Conservation (phyloP, 192 early-diverging fungal genomes). For the Chytriomyces hyalinus region DNA sequence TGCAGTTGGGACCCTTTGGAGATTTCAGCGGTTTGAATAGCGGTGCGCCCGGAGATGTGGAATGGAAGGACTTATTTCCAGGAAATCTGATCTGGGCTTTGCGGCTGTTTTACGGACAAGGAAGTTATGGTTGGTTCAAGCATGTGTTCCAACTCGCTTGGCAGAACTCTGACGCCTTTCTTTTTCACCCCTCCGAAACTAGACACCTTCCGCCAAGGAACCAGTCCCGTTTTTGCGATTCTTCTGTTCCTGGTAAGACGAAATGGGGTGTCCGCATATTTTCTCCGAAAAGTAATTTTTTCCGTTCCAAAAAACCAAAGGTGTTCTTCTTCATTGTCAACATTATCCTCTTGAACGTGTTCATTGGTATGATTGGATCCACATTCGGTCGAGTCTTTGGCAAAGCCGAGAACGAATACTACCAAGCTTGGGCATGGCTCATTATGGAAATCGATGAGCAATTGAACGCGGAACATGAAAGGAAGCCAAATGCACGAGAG, state of each 20-base stretch:
- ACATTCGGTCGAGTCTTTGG: slow-evolving; percentile 25
- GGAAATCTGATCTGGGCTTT: slow-evolving; percentile 28
- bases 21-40: background rate
- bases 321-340: slow-evolving; percentile 15
- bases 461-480: slow-evolving; percentile 10
- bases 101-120: slow-evolving; percentile 24
- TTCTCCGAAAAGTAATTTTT: too few species aligned
- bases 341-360: slow-evolving; percentile 37
- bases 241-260: slow-evolving; percentile 21
- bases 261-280: too few species aligned
- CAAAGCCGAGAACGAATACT: slow-evolving; percentile 17
- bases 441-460: slow-evolving; percentile 36
- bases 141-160: background rate
- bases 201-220: slow-evolving; percentile 21
- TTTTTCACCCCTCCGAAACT: background rate
- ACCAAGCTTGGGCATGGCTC: slow-evolving; percentile 17
- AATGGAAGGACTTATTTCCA: slow-evolving; percentile 16
- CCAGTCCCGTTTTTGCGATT: slow-evolving; percentile 3
- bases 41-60: background rate
- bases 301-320: background rate
- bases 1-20: slow-evolving; percentile 33
- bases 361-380: slow-evolving; percentile 32
- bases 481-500: background rate
- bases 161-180: background rate
- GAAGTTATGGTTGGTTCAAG: slow-evolving; percentile 19